Conservation (phyloP, 2,329 filamentous ascomycete genomes). For the Pyrenophora teres region DNA sequence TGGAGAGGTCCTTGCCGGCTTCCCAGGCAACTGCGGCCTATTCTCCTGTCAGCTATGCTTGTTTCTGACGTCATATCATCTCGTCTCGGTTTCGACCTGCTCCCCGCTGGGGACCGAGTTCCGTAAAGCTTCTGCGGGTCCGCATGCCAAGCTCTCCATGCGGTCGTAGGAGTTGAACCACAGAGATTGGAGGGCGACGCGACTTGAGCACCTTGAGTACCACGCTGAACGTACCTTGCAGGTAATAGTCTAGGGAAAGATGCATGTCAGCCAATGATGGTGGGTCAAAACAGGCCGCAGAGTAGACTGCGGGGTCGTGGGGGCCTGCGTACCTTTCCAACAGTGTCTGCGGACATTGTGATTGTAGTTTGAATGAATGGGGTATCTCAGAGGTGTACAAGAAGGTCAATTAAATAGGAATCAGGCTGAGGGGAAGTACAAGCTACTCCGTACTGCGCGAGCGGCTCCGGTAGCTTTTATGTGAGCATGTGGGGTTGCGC, state of each 20-base stretch:
- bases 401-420: constrained; percentile 10
- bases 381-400: constrained; percentile 17
- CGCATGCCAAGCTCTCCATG: constrained; percentile 30
- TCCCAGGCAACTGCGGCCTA: constrained; percentile 96
- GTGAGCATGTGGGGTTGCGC: constrained; percentile 25
- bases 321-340: constrained; percentile 53
- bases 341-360: constrained; percentile 59
- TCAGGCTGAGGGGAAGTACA: constrained; percentile 15
- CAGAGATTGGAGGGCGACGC: neutral
- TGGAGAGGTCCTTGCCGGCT: constrained; percentile 82
- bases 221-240: constrained; percentile 80
- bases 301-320: neutral
- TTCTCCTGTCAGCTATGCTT: constrained; percentile 22
- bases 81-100: neutral
- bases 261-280: constrained; percentile 13
- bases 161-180: neutral
- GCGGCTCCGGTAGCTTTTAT: constrained; percentile 33
- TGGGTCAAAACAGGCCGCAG: neutral
- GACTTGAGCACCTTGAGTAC: neutral
- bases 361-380: constrained; percentile 13
- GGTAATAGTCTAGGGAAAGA: constrained; percentile 73
- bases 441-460: constrained; percentile 18
- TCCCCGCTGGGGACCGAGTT: neutral
- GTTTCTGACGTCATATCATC: neutral
- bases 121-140: constrained; percentile 29